Conservation (phyloP, 1,139 yeast genomes). For the Suhomyces chickasaworum region DNA sequence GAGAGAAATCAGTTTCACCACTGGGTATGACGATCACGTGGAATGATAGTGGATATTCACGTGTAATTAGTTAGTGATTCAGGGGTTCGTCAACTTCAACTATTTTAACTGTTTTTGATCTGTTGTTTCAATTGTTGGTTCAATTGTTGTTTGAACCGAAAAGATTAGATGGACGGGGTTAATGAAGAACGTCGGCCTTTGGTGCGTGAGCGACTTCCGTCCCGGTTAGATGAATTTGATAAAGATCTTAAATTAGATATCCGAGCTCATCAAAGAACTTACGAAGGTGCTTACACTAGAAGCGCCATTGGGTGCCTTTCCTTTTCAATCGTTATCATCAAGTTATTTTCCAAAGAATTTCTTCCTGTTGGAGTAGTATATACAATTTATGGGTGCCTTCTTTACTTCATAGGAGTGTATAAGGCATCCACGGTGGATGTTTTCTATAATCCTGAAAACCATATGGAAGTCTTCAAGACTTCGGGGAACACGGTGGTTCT, state of each 20-base stretch:
- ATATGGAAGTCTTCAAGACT: constrained; percentile 47
- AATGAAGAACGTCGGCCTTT: background rate
- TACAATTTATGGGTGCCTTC: constrained; percentile 51
- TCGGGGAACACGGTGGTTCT: constrained; percentile 53
- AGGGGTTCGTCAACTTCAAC: too few relatives aligned
- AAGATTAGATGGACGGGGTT: background rate
- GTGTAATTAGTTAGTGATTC: background rate
- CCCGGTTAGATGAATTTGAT: constrained; percentile 38
- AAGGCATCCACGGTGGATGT: constrained; percentile 49
- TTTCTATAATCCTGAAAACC: constrained; percentile 46
- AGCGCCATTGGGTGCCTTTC: constrained; percentile 53
- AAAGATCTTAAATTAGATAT: constrained; percentile 50
- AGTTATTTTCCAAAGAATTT: constrained; percentile 54
- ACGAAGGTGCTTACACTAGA: constrained; percentile 62
- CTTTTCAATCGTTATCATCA: constrained; percentile 49
- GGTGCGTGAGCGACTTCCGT: constrained; percentile 29
- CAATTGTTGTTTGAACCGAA: too few relatives aligned
- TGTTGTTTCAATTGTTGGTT: too few relatives aligned
- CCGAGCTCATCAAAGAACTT: constrained; percentile 62
- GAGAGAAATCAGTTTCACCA: too few relatives aligned
- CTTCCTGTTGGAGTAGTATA: constrained; percentile 55
- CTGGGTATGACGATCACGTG: too few relatives aligned
- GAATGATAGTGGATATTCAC: too few relatives aligned
- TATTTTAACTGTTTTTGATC: too few relatives aligned
- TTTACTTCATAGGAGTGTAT: constrained; percentile 50